Percentiles rank a stretch among this genome's conserved stretches.
phyloP scores from a whole-genome alignment of 1,284 basidiomycete genomes.

The Ceratobasidium theobromae region DNA sequence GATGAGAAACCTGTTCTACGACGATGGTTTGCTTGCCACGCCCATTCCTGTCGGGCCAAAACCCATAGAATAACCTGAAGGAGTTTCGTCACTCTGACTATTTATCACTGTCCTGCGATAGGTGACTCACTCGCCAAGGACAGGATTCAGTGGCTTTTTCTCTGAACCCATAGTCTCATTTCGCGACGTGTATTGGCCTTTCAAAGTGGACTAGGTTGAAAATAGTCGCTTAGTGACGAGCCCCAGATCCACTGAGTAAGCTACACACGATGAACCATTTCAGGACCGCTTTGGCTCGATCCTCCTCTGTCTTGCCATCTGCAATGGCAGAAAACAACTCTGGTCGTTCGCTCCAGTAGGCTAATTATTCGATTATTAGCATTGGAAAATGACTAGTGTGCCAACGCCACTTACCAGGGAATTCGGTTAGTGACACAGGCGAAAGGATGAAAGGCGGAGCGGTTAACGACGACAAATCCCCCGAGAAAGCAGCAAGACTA shows the following conservation, averaged over 20 bases:
- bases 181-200: conserved; percentile 91
- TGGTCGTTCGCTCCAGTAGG: conserved; percentile 92
- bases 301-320: conserved; percentile 69
- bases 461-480: conserved; percentile 91
- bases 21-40: conserved; percentile 82
- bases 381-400: neutral
- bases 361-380: conserved; percentile 44
- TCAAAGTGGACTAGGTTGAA: conserved; percentile 71
- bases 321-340: conserved; percentile 82
- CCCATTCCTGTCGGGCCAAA: conserved; percentile 81
- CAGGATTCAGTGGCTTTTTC: conserved; percentile 98
- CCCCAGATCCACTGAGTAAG: neutral
- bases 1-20: conserved; percentile 97
- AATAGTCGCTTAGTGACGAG: conserved; percentile 24
- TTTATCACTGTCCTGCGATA: neutral
- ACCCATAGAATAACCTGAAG: conserved; percentile 83
- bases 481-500: conserved; percentile 81
- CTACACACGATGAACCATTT: conserved; percentile 84
- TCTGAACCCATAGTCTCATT: conserved; percentile 94
- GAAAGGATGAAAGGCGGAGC: conserved; percentile 85
- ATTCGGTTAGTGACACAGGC: conserved; percentile 82
- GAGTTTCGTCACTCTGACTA: neutral
- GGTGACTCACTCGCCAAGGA: conserved; percentile 82
- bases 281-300: conserved; percentile 72
- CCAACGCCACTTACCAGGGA: conserved; percentile 63